These are phyloP conservation scores for Globisporangium splendens DNA, from an alignment of 352 stramenopile genomes.

Conservation along the genomic window DNA sequence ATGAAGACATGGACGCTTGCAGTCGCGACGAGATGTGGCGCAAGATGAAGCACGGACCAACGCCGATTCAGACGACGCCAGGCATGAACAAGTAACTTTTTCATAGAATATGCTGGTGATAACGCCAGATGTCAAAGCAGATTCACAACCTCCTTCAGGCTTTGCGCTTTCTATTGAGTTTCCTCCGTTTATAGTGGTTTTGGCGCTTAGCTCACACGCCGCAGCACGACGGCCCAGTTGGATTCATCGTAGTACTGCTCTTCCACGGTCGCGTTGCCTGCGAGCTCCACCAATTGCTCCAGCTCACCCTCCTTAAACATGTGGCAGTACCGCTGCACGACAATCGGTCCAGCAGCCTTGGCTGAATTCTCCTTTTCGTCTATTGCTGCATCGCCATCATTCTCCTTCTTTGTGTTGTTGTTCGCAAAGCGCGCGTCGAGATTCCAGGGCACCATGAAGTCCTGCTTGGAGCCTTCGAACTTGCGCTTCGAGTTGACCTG, in stretches of 20 bases:
- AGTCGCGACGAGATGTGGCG: slow-evolving; percentile 27
- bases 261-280: slow-evolving; percentile 58
- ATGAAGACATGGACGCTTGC: slow-evolving; percentile 3
- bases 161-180: no score
- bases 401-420: slow-evolving; percentile 5
- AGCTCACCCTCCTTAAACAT: slow-evolving; percentile 87
- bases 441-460: slow-evolving; percentile 89
- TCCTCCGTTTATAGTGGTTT: neutral
- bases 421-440: slow-evolving; percentile 69
- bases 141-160: no score
- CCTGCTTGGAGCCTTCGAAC: slow-evolving; percentile 65
- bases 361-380: neutral
- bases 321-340: slow-evolving; percentile 87
- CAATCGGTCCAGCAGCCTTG: slow-evolving; percentile 25
- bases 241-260: slow-evolving; percentile 84
- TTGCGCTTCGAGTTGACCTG: slow-evolving; percentile 68
- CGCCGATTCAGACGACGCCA: neutral
- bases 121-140: no score
- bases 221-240: slow-evolving; percentile 84
- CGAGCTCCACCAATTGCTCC: slow-evolving; percentile 55
- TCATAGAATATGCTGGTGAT: no score
- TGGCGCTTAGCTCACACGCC: slow-evolving; percentile 20
- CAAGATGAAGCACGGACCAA: slow-evolving; percentile 24
- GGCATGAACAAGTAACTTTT: neutral
- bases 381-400: neutral